A percentile compares a stretch with the other conserved stretches of the same genome.
These are phyloP conservation scores for Fabrea salina DNA, from an alignment of 169 alveolate genomes.

Conservation along the genomic window DNA sequence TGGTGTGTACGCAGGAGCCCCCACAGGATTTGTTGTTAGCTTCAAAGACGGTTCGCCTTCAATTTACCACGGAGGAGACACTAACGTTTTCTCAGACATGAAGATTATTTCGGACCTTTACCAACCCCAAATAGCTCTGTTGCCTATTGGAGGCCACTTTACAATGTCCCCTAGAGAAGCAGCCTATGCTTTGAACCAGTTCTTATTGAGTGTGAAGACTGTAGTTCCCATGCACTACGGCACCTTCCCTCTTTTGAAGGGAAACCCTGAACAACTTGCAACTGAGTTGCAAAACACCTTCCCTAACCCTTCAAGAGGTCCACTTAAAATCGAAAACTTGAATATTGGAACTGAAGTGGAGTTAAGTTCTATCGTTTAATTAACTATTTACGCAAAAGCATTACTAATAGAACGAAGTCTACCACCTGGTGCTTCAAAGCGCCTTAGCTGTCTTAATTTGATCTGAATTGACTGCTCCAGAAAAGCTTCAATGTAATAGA, in stretches of 20 bases:
- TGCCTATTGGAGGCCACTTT: slow-evolving; percentile 60
- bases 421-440: neutral
- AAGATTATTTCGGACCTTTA: slow-evolving; percentile 42
- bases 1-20: slow-evolving; percentile 35
- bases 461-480: slow-evolving; percentile 23
- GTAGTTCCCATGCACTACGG: slow-evolving; percentile 60
- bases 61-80: slow-evolving; percentile 61
- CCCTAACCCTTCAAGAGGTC: too few relatives aligned
- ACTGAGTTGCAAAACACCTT: slow-evolving; percentile 6
- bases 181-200: slow-evolving; percentile 54
- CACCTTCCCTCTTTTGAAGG: slow-evolving; percentile 48
- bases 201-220: slow-evolving; percentile 29
- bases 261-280: slow-evolving; percentile 46
- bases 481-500: slow-evolving; percentile 27
- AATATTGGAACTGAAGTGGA: too few relatives aligned
- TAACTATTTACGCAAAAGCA: too few relatives aligned
- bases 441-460: neutral
- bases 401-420: slow-evolving; percentile 1
- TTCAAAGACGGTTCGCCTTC: slow-evolving; percentile 27
- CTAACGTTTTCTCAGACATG: slow-evolving; percentile 55
- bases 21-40: slow-evolving; percentile 48
- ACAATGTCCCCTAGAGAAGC: slow-evolving; percentile 71
- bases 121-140: slow-evolving; percentile 42
- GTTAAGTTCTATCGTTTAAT: too few relatives aligned
- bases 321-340: too few relatives aligned